Base-by-base conservation (phyloP, 208 protist genomes). In the Leishmania amazonensis region DNA sequence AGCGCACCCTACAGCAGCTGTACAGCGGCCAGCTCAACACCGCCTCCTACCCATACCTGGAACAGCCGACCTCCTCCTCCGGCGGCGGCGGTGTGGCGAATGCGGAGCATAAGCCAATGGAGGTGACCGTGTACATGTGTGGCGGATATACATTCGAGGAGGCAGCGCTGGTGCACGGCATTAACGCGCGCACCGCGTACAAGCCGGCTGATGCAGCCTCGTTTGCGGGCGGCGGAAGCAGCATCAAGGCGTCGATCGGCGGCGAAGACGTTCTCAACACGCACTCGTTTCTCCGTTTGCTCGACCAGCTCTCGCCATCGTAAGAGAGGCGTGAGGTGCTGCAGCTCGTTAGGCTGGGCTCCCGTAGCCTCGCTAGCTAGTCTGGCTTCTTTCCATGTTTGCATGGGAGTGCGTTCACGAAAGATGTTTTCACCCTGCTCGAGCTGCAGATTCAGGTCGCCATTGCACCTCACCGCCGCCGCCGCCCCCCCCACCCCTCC, bases 91-190 rank as follows among this genome's bases (percentile, higher is more conserved):
- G 76, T 11, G 81, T 72, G 57, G 31, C 67, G n/a, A 83, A 31
- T 42, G 58, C 74, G 38, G 73, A 85, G 9, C 90, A 90, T 77
- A 91, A 91, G 85, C 89, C 93, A 58, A 89, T 85, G 38, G 89
- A 96, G 53, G 86, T 91, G 78, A 89, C 88, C 21, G 91, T 93
- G 72, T 97, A 94, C 80, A 97, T 97, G 90, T 96, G 93, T 40
- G 94, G 94, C 31, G 94, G 94, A 17, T 96, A 89, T 84, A 96
- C 94, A 21, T 96, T 93, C 76, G 91, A 74, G 68, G 95, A 97
- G 85, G 95, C 92, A 13, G 93, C 95, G 42, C 84, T 97, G 42
- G 84, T 96, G 17, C 89, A 93, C 83, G 76, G 80, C 65, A 87
- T 97, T 49, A 97, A 96, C 79, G 81, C 67, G 15, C 84, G 87